Percentiles rank a stretch among this genome's conserved stretches.
Evolutionary conservation across 495 filamentous ascomycete genomes (phyloP).

Genomic region (Filosporella fistucella): DNA sequence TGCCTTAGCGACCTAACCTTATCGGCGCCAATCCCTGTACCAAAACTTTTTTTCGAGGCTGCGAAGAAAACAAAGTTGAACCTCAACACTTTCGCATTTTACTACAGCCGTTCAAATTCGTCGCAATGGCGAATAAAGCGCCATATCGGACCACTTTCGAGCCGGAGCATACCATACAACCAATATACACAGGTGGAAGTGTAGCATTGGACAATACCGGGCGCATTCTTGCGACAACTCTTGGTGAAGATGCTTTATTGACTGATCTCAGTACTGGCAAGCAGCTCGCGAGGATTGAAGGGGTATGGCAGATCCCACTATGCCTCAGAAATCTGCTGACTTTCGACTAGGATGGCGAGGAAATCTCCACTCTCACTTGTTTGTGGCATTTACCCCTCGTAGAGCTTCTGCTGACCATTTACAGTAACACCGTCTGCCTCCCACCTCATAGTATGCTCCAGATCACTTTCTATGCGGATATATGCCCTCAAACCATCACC

Average conservation of each 20-base stretch:
- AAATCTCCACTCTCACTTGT: conserved; percentile 82
- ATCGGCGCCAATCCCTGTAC: conserved; percentile 1
- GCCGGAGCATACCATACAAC: conserved; percentile 72
- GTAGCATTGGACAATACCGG: conserved; percentile 80
- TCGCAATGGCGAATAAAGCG: conserved; percentile 43
- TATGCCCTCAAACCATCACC: conserved; percentile 64
- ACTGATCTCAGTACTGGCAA: conserved; percentile 80
- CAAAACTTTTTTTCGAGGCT: conserved; percentile 12
- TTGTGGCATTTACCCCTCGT: conserved; percentile 26
- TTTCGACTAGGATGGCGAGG: conserved; percentile 76
- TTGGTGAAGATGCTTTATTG: conserved; percentile 84
- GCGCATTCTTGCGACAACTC: conserved; percentile 75
- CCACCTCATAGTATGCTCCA: conserved; percentile 84
- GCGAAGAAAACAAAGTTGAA: neutral
- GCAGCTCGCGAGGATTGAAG: conserved; percentile 82
- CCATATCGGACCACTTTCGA: conserved; percentile 80
- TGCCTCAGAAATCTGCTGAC: conserved; percentile 3
- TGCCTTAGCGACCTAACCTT: too few species aligned
- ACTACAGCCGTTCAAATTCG: too few species aligned
- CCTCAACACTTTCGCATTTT: too few species aligned
- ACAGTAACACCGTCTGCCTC: conserved; percentile 82
- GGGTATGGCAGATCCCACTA: conserved; percentile 48
- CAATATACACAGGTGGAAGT: conserved; percentile 89
- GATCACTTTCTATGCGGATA: conserved; percentile 90
- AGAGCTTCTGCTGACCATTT: conserved; percentile 21